Percentiles rank a stretch among this genome's conserved stretches.
phyloP scores from a whole-genome alignment of 176 grass and related monocot species.

The Neostapfia colusana region DNA sequence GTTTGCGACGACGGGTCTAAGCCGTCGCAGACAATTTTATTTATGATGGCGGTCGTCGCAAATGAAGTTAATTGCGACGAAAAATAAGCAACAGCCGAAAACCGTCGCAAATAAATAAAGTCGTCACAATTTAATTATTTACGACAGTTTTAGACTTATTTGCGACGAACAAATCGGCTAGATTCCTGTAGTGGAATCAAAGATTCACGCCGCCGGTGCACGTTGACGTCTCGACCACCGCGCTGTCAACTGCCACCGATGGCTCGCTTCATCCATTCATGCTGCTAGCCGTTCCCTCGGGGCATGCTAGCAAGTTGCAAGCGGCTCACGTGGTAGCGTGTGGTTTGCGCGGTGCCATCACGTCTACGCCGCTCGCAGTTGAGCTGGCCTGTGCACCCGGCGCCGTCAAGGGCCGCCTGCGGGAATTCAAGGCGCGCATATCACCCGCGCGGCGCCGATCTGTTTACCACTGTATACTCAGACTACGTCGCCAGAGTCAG shows the following conservation, averaged over 20 bases:
- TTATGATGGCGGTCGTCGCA: no score
- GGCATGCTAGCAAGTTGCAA: not conserved
- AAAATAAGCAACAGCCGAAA: no score
- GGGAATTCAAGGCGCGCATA: not conserved
- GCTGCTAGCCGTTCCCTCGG: not conserved
- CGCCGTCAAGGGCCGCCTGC: not conserved
- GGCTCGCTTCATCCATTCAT: not conserved
- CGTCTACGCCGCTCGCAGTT: not conserved
- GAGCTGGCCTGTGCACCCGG: not conserved
- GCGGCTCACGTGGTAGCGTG: not conserved
- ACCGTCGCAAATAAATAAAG: no score
- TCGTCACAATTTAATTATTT: no score
- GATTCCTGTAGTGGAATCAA: no score
- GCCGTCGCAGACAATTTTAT: no score
- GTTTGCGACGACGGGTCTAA: no score
- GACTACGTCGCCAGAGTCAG: not conserved
- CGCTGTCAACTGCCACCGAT: not conserved
- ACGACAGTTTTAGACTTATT: no score
- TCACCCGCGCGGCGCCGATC: not conserved
- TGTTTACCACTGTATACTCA: not conserved
- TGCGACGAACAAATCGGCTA: no score
- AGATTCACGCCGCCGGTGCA: not conserved
- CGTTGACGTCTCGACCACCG: conserved; percentile 25
- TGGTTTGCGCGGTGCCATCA: conserved; percentile 17
- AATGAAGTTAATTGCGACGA: no score